A percentile compares a stretch with the other conserved stretches of the same genome.
These are phyloP conservation scores for Fraxinus pennsylvanica DNA, from an alignment of 257 asterid genomes.

Conservation along the genomic window DNA sequence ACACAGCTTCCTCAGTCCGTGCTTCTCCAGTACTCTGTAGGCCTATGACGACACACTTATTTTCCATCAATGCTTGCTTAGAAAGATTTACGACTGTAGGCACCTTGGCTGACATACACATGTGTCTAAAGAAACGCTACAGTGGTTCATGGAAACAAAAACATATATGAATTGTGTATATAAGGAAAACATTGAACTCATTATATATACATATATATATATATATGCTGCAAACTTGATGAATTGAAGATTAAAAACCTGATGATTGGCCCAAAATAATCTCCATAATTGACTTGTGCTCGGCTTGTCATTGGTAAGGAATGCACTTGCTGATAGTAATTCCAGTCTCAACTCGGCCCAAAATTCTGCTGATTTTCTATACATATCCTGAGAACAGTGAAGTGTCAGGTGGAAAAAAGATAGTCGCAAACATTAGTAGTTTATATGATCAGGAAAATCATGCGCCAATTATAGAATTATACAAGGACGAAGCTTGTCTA, in stretches of 20 bases:
- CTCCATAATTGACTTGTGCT: constrained; percentile 85
- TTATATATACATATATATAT: too few species aligned
- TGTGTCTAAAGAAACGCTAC: constrained; percentile 97
- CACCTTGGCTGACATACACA: constrained; percentile 98
- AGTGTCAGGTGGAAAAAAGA: constrained; percentile 18
- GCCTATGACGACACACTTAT: constrained; percentile 92
- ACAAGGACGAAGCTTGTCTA: constrained; percentile 3
- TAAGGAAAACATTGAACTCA: not conserved
- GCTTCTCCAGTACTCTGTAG: constrained; percentile 99
- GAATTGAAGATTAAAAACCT: constrained; percentile 46
- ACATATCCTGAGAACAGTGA: constrained; percentile 70
- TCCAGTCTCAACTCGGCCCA: constrained; percentile 94
- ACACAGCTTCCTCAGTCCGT: constrained; percentile 95
- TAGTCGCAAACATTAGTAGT: not conserved
- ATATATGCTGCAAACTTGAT: too few species aligned
- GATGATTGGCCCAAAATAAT: constrained; percentile 96
- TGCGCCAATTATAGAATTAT: not conserved
- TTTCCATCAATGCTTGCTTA: constrained; percentile 69
- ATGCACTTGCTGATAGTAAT: constrained; percentile 67
- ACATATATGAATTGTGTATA: constrained; percentile 18
- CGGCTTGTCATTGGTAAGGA: constrained; percentile 60
- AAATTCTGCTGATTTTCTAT: constrained; percentile 84
- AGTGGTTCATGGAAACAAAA: constrained; percentile 31
- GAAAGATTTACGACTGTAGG: constrained; percentile 87
- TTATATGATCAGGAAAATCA: constrained; percentile 5